Evolutionary conservation across 2,329 filamentous ascomycete species (phyloP), one percentile per base, ranked within the genome.

Genomic region (Xylaria multiplex): DNA sequence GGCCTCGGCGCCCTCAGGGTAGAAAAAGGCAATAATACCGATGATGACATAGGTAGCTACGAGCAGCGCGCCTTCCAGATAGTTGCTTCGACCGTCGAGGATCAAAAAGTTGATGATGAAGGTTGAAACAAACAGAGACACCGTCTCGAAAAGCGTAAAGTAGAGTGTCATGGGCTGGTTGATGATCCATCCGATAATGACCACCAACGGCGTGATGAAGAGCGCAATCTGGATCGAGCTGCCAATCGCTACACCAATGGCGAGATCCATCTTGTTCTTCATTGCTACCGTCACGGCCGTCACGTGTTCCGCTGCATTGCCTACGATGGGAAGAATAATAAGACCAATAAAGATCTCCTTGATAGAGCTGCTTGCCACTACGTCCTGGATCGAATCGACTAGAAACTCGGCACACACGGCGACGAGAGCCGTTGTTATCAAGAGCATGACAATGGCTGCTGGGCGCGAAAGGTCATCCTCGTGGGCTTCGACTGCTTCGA

Each of bases 41-140:
- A 91, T 91, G 66, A 91, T 91, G 56, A 91, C 80, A 74, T 91
- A 91, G 3, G 88, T 87, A 0, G 88, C 85, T 70, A 88, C 88
- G 32, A 92, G 77, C 48, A 92, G 76, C 1, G 90, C 89, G 14
- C 93, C 93, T 80, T 96, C 93, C 13, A 96, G 86, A 73, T 96
- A 96, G 76, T 96, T 96, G 77, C 90, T 93, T 77, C 93, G 86
- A 11, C 93, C 93, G 74, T 96, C 93, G 67, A 95, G 82, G 55
- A 96, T 93, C 66, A 96, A 81, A 76, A 96, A 96, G 79, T 95
- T 96, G 79, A 95, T 92, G 69, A 96, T 93, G 70, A 96, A 89
- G 7, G 93, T 90, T 58, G 89, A 91, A 58, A 95, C 88, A 78
- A 96, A 96, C 74, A 96, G 86, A 63, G 91, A 92, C 24, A 96